Evolutionary conservation across 2,329 filamentous ascomycete species (phyloP), one percentile per base, ranked within the genome.

Genomic region (Microdochium nivale): DNA sequence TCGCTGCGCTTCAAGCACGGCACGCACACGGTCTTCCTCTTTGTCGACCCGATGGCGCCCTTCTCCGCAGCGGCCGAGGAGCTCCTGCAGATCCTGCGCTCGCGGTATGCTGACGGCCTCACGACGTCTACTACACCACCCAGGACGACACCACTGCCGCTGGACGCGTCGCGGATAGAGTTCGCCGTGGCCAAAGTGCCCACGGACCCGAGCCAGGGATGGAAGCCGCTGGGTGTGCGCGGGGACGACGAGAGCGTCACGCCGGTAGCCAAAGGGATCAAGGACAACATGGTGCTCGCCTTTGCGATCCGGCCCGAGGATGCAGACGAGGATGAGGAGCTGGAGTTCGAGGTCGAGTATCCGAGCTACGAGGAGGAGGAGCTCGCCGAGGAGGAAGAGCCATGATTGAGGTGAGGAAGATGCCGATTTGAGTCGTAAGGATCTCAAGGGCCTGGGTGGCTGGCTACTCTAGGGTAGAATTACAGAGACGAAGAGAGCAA

Each of bases 1-100:
- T 88, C 86, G 10, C 70, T 91, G 51, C 78, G 84, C 54, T 83
- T 91, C 70, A 90, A 89, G 67, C 78, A 87, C 64, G 83, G 86
- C 62, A 80, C 81, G 53, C 79, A 83, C 59, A 90, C 86, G 3
- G 74, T 90, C 56, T 80, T 87, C 60, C 73, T 90, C 53, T 83
- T 87, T 55, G 75, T 86, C 47, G 76, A 81, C 37, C 70, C 81
- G 4, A 69, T 77, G 14, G 75, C 77, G 37, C 67, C 81, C 11
- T 80, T 89, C 60, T 68, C 73, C 16, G 67, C 72, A 1, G 70
- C 87, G 53, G 81, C 81, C 52, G 59, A 72, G 19, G 75, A 81
- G 21, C 77, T 91, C 2, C 68, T 87, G 19, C 67, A 71, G 1
- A 70, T 81, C 11, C 68, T 90, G 5, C 71, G 63, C 25, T 80